Conservation (phyloP, 352 stramenopile species). For the Phytophthora colocasiae region DNA sequence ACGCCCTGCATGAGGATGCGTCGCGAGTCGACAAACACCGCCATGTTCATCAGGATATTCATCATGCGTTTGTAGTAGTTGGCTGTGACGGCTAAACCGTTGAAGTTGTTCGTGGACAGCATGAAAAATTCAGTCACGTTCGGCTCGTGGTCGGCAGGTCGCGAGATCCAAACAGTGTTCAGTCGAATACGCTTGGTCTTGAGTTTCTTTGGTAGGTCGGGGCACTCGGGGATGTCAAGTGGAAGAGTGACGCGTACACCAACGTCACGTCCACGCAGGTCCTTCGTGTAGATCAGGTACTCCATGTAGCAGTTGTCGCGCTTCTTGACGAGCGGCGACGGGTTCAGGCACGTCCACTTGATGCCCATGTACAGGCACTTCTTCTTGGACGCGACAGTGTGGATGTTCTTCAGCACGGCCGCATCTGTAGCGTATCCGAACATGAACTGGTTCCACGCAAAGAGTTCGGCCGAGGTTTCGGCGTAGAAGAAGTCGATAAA, state of each 20-base stretch:
- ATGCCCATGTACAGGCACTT: slow-evolving; percentile 79
- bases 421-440: slow-evolving; percentile 70
- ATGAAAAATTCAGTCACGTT: slow-evolving; percentile 71
- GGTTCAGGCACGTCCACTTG: slow-evolving; percentile 80
- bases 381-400: slow-evolving; percentile 49
- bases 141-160: slow-evolving; percentile 32
- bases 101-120: slow-evolving; percentile 67
- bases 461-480: slow-evolving; percentile 67
- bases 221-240: slow-evolving; percentile 71
- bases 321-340: slow-evolving; percentile 66
- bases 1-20: slow-evolving; percentile 68
- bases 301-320: slow-evolving; percentile 84
- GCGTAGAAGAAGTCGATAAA: slow-evolving; percentile 82
- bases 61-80: slow-evolving; percentile 67
- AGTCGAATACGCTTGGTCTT: slow-evolving; percentile 68
- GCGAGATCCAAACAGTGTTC: slow-evolving; percentile 60
- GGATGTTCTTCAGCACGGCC: slow-evolving; percentile 74
- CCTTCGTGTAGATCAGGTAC: slow-evolving; percentile 74
- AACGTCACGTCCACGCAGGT: slow-evolving; percentile 65
- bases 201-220: slow-evolving; percentile 51
- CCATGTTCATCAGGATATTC: slow-evolving; percentile 66
- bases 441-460: slow-evolving; percentile 81
- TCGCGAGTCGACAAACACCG: slow-evolving; percentile 62
- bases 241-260: slow-evolving; percentile 71
- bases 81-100: slow-evolving; percentile 42